Base-by-base conservation (phyloP, 2,329 filamentous ascomycete genomes). In the Pseudogymnoascus sp. region DNA sequence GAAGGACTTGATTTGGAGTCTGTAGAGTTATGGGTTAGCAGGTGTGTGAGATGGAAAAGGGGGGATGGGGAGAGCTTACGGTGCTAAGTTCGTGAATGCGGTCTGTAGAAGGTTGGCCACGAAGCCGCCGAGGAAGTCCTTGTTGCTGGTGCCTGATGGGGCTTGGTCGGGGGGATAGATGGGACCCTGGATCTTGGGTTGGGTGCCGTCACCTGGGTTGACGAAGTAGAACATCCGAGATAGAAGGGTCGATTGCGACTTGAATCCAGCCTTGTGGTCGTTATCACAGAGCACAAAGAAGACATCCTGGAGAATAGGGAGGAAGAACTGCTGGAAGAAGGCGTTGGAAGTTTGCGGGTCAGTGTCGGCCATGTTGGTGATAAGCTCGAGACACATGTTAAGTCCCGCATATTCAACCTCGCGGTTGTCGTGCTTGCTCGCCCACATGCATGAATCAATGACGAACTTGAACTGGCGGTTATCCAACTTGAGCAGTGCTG, bases 361-460 rank as follows among this genome's bases (percentile, higher is more conserved):
- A 0, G 92, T 88, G 72, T 97, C 93, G 7, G 93, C 91, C 80
- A 99, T 96, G 77, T 99, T 99, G 77, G 90, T 93, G 74, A 99
- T 92, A 67, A 99, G 82, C 78, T 99, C 94, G 68, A 96, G 85
- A 75, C 93, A 97, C 94, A 99, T 99, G 76, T 92, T 94, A 65
- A 99, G 85, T 64, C 94, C 94, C 39, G 94, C 95, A 68, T 90
- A 91, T 77, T 99, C 94, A 31, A 99, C 94, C 73, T 97, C 92
- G 64, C 94, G 90, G 78, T 99, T 99, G 79, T 99, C 94, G 76
- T 99, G 94, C 81, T 99, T 99, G 80, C 93, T 97, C n/a, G 95
- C 94, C 95, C 94, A 99, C 83, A 97, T 92, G 81, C 95, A 99
- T 36, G 93, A 96, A 75, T 99, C 94, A 68, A 99, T 97, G 70